Evolutionary conservation across 2,329 filamentous ascomycete species (phyloP), one percentile per base, ranked within the genome.

Genomic region (Coniochaeta hoffmannii): DNA sequence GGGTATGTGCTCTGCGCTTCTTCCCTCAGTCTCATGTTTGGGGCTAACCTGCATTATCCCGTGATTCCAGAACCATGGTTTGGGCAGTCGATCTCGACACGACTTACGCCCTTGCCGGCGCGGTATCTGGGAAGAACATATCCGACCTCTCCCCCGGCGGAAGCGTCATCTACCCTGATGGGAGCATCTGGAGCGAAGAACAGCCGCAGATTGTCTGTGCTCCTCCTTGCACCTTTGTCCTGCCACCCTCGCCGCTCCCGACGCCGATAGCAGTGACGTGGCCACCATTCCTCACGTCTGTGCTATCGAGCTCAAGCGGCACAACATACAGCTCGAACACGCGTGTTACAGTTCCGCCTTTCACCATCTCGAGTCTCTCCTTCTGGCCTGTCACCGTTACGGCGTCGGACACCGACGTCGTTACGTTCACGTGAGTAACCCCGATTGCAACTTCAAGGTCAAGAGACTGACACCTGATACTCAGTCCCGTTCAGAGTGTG

Each of bases 1-100:
- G 68, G 68, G 41, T 24, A 28, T 22, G 41, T 46, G 8, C 4
- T 24, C n/a, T 46, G 24, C 11, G 7, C 19, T n/a, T 46, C 12
- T 28, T 11, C 41, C 9, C 8, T 5, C 15, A 44, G 15, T 8
- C 38, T 44, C 10, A 46, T 41, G 15, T 8, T 15, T 9, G 6
- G 8, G n/a, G 19, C 41, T 46, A 24, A 28, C 41, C 41, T 6
- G 19, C 8, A 7, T 11, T 36, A 5, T 36, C 10, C 10, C 15
- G 15, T 36, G 10, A 8, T 49, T 31, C 28, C 30, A 51, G 49
- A 14, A 51, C 49, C 19, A 31, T 51, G 49, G 49, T 51, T 6
- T 51, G 49, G 49, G 49, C 49, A 15, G 49, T 51, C 49, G 49
- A 51, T 15, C 49, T 51, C 11, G 49, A 51, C n/a, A 51, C 49